These are phyloP conservation scores for Balamuthia mandrillaris DNA, from an alignment of 208 protist genomes.

Conservation along the genomic window DNA sequence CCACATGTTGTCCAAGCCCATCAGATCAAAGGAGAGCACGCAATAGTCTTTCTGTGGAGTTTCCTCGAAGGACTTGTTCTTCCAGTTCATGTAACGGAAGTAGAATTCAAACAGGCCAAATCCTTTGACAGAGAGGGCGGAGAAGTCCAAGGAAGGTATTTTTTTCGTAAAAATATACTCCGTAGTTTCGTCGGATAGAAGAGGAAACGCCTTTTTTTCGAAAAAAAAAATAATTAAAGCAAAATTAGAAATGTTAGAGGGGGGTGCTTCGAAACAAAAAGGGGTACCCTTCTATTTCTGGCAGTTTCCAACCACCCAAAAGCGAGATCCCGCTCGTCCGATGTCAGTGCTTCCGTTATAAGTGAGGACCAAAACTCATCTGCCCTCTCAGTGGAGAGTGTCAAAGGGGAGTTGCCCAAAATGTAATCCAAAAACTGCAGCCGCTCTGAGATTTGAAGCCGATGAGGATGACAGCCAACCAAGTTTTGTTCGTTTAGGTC, in stretches of 20 bases:
- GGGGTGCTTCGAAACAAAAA: too few species aligned
- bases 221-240: not conserved
- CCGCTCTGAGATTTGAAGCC: not conserved
- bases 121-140: not conserved
- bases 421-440: constrained; percentile 28
- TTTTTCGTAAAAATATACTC: constrained; percentile 45
- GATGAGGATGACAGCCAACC: constrained; percentile 13
- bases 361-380: constrained; percentile 13
- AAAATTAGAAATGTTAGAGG: not conserved
- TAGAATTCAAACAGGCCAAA: constrained; percentile 42
- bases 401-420: constrained; percentile 15
- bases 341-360: not conserved
- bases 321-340: constrained; percentile 9
- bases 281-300: not conserved
- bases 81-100: constrained; percentile 25
- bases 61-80: constrained; percentile 34
- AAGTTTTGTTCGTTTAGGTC: constrained; percentile 17
- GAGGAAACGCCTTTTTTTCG: not conserved
- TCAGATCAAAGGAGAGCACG: not conserved
- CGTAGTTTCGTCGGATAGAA: not conserved
- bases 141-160: constrained; percentile 36
- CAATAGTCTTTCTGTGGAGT: not conserved
- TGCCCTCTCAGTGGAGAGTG: not conserved
- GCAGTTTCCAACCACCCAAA: constrained; percentile 20
- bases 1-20: constrained; percentile 53